A percentile compares a stretch with the other conserved stretches of the same genome.
Conservation (phyloP, 495 filamentous ascomycete genomes). For the Talaromyces stipitatus region DNA sequence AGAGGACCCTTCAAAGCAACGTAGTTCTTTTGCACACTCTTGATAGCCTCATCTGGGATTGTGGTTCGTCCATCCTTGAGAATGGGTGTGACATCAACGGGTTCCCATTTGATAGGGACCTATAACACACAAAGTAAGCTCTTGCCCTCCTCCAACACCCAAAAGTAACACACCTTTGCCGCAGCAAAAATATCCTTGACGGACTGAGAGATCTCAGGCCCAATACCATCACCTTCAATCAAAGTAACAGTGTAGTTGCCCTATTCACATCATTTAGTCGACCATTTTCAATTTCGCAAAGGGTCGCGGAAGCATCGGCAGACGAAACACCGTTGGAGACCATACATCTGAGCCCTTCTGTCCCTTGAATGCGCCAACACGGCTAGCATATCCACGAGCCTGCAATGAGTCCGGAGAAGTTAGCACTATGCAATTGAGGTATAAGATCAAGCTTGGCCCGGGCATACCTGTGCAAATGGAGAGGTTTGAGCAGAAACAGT, state of each 20-base stretch:
- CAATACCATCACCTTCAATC: constrained; percentile 98
- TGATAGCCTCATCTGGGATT: constrained; percentile 84
- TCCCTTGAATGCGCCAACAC: constrained; percentile 89
- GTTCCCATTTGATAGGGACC: constrained; percentile 93
- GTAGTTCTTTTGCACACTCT: constrained; percentile 84
- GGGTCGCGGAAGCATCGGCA: constrained; percentile 9
- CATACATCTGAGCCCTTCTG: constrained; percentile 77
- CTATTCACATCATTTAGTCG: constrained; percentile 31
- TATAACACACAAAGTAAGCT: constrained; percentile 37
- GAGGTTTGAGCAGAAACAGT: constrained; percentile 39
- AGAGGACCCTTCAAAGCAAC: constrained; percentile 96
- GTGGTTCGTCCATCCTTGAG: constrained; percentile 88
- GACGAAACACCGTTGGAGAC: constrained; percentile 6
- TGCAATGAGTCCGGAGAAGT: constrained; percentile 17
- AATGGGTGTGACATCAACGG: constrained; percentile 88
- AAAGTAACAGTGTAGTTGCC: constrained; percentile 92
- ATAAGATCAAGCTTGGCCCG: constrained; percentile 1
- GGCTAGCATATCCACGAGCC: constrained; percentile 51
- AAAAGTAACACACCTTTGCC: constrained; percentile 59
- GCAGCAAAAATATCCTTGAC: constrained; percentile 97
- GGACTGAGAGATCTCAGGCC: constrained; percentile 92
- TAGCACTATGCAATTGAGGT: constrained; percentile 16
- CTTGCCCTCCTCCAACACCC: not conserved
- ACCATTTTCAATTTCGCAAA: not conserved
- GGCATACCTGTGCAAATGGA: constrained; percentile 43